Evolutionary conservation across 805 yeast genomes (phyloP), one percentile per base, ranked within the genome.

Genomic region (Priceomyces medius): DNA sequence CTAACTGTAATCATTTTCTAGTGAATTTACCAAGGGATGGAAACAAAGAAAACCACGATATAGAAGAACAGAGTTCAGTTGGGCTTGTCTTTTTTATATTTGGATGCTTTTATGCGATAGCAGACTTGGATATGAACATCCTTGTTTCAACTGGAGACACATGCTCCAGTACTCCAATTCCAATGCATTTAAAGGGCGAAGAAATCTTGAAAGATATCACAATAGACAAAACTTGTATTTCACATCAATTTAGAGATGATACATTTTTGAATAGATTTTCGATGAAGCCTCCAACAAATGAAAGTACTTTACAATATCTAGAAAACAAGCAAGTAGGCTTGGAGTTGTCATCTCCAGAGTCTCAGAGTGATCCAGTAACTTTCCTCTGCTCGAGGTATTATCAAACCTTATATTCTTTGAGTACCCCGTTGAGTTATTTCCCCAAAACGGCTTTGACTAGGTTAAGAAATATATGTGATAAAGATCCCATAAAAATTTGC

Each of bases 381-480:
- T 71, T 66, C 40, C 47, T 71, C n/a, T 40, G 32, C 16, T 51
- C 64, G 1, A 50, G 73, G 27, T 71, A 71, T 49, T 66, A 49
- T 43, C 53, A 51, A 38, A 66, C 63, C 2, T 53, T 71, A 4
- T 71, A 71, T 44, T 65, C 73, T 3, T 57, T 67, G 20, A 58
- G 55, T 3, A 69, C 68, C 1, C 75, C 76, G 1, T 54, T 71
- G 32, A 64, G 61, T 32, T 71, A 71, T 46, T 70, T 62, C 36
- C 63, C 66, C 8, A 80, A 80, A 47, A 76, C 82, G 0, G 72
- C 77, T 3, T 55, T 80, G 28, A 56, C 74, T 9, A 57, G 83
- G 38, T 57, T 78, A 37, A 64, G 58, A 35, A 68, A 68, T 17
- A 54, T 79, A 47, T 75, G 80, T 43, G 46, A 47, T 2, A 46